phyloP scores from a whole-genome alignment of 2,329 filamentous ascomycete genomes.

The Aspergillus oerlinghausenensis region DNA sequence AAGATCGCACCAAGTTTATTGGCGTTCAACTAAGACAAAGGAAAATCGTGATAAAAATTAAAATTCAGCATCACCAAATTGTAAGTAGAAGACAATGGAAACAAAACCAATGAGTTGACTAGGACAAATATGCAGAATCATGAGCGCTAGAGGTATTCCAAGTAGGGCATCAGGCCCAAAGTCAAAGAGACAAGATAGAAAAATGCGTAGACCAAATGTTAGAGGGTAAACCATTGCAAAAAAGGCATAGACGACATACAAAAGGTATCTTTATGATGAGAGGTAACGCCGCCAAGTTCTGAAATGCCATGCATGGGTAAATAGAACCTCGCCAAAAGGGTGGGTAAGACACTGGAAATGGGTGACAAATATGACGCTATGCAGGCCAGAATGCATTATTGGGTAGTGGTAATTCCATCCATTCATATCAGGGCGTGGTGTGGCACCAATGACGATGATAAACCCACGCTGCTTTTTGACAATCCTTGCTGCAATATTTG shows the following conservation, averaged over 20 bases:
- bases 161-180: slow-evolving; percentile 11
- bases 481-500: slow-evolving; percentile 99
- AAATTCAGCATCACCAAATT: not conserved
- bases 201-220: slow-evolving; percentile 5
- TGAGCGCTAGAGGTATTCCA: slow-evolving; percentile 19
- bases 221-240: slow-evolving; percentile 9
- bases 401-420: slow-evolving; percentile 26
- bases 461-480: slow-evolving; percentile 97
- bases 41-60: not conserved
- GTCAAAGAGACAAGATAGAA: slow-evolving; percentile 15
- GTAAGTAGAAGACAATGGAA: not conserved
- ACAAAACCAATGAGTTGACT: slow-evolving; percentile 1
- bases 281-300: slow-evolving; percentile 34
- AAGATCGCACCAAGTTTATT: not conserved
- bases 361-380: slow-evolving; percentile 34
- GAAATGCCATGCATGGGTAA: slow-evolving; percentile 34
- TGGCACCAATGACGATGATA: slow-evolving; percentile 97
- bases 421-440: slow-evolving; percentile 33
- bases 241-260: slow-evolving; percentile 24
- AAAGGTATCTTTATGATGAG: slow-evolving; percentile 36
- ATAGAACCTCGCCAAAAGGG: slow-evolving; percentile 22
- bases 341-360: slow-evolving; percentile 17
- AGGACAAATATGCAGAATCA: slow-evolving; percentile 15
- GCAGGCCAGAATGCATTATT: slow-evolving; percentile 32
- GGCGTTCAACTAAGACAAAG: not conserved